These are phyloP conservation scores for Cyclocybe cylindracea DNA, from an alignment of 768 basidiomycete species.

Conservation along the genomic window DNA sequence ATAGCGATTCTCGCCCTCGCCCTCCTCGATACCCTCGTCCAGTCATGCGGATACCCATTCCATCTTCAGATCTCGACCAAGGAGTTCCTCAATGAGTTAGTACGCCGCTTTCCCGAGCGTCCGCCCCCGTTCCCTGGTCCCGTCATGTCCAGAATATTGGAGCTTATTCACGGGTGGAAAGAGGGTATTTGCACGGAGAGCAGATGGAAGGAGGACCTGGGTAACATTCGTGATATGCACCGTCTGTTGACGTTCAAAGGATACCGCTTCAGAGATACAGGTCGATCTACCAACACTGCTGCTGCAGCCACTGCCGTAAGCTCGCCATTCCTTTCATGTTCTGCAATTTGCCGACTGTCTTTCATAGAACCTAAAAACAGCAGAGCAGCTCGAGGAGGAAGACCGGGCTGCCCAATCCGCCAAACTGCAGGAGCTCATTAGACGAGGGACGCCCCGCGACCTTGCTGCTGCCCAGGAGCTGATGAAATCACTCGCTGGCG, in stretches of 20 bases:
- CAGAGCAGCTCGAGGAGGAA: constrained; percentile 94
- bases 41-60: constrained; percentile 95
- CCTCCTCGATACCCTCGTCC: constrained; percentile 88
- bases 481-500: constrained; percentile 94
- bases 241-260: constrained; percentile 93
- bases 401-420: constrained; percentile 94
- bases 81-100: constrained; percentile 97
- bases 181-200: constrained; percentile 87
- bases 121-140: constrained; percentile 94
- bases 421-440: constrained; percentile 97
- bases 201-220: constrained; percentile 94
- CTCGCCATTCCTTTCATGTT: constrained; percentile 5
- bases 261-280: constrained; percentile 67
- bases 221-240: constrained; percentile 98
- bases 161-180: constrained; percentile 93
- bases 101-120: constrained; percentile 95
- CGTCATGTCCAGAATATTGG: constrained; percentile 93
- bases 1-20: constrained; percentile 84
- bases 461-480: constrained; percentile 94
- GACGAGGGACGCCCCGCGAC: constrained; percentile 94
- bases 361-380: constrained; percentile 83
- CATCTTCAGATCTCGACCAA: constrained; percentile 97
- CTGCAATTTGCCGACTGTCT: background rate
- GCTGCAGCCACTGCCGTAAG: constrained; percentile 44
- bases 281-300: constrained; percentile 31